Conservation (phyloP, 768 basidiomycete species). For the Agaricus blazei region DNA sequence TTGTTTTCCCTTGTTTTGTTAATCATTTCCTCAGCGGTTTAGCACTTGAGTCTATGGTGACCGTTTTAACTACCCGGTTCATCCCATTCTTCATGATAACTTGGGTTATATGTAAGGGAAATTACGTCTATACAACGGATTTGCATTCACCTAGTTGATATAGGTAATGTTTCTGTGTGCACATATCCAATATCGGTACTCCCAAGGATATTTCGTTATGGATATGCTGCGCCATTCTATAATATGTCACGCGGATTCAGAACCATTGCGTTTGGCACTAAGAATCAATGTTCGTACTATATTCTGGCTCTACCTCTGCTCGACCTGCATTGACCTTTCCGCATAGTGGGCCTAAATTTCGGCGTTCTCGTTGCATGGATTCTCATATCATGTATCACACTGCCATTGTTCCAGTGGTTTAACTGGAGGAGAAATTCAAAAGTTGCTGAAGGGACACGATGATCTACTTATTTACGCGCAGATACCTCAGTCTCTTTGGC, state of each 20-base stretch:
- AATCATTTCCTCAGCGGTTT: constrained; percentile 39
- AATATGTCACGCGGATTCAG: constrained; percentile 60
- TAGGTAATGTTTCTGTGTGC: constrained; percentile 60
- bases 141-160: background rate
- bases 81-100: constrained; percentile 61
- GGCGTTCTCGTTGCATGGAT: constrained; percentile 54
- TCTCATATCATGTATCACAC: constrained; percentile 40
- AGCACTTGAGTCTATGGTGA: constrained; percentile 57
- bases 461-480: too few relatives aligned
- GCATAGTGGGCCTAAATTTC: constrained; percentile 51
- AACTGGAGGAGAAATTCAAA: constrained; percentile 13
- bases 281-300: constrained; percentile 44
- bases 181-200: constrained; percentile 54
- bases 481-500: too few relatives aligned
- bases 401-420: constrained; percentile 42
- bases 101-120: constrained; percentile 58
- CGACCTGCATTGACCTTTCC: background rate
- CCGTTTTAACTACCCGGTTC: constrained; percentile 50
- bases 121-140: background rate
- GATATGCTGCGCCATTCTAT: constrained; percentile 69
- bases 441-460: background rate
- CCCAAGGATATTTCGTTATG: constrained; percentile 57
- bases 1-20: too few relatives aligned
- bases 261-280: constrained; percentile 60
- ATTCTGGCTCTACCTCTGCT: too few relatives aligned